A percentile compares a stretch with the other conserved stretches of the same genome.
These are phyloP conservation scores for Fusarium sp. DNA, from an alignment of 2,329 filamentous ascomycete species.

Conservation along the genomic window DNA sequence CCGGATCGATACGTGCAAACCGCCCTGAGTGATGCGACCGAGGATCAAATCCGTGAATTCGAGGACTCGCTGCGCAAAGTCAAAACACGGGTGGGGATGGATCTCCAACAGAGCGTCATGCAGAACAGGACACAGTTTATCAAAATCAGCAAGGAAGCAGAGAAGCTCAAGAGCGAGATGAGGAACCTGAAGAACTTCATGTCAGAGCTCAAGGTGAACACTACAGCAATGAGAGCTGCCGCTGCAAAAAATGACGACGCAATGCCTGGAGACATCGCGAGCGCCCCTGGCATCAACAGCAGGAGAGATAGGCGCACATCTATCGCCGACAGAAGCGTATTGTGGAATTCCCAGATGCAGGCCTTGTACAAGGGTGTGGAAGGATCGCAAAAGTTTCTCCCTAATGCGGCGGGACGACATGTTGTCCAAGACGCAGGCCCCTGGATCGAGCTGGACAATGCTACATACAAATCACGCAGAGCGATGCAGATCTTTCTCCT, in stretches of 20 bases:
- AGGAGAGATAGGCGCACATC: slow-evolving; percentile 88
- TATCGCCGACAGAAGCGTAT: slow-evolving; percentile 73
- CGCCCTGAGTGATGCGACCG: slow-evolving; percentile 83
- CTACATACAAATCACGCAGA: slow-evolving; percentile 92
- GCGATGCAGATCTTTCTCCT: slow-evolving; percentile 91
- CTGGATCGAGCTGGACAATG: slow-evolving; percentile 97
- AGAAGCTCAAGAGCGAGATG: slow-evolving; percentile 98
- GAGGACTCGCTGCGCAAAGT: slow-evolving; percentile 79
- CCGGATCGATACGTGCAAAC: slow-evolving; percentile 81
- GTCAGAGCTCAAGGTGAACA: slow-evolving; percentile 87
- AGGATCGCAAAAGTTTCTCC: slow-evolving; percentile 95
- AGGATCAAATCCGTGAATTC: slow-evolving; percentile 85
- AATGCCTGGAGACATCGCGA: slow-evolving; percentile 60
- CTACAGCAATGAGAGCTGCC: slow-evolving; percentile 69
- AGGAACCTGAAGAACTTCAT: slow-evolving; percentile 87
- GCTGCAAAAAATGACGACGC: slow-evolving; percentile 62
- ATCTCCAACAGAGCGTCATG: slow-evolving; percentile 94
- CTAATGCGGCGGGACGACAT: slow-evolving; percentile 88
- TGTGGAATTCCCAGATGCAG: slow-evolving; percentile 74
- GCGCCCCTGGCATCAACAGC: slow-evolving; percentile 61
- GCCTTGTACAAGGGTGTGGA: slow-evolving; percentile 97
- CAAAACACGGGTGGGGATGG: slow-evolving; percentile 79
- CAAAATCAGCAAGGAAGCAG: slow-evolving; percentile 98
- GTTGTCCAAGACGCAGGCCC: slow-evolving; percentile 91
- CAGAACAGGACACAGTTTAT: slow-evolving; percentile 98